Conservation (phyloP, 2,329 filamentous ascomycete species). For the Fusarium sororula region DNA sequence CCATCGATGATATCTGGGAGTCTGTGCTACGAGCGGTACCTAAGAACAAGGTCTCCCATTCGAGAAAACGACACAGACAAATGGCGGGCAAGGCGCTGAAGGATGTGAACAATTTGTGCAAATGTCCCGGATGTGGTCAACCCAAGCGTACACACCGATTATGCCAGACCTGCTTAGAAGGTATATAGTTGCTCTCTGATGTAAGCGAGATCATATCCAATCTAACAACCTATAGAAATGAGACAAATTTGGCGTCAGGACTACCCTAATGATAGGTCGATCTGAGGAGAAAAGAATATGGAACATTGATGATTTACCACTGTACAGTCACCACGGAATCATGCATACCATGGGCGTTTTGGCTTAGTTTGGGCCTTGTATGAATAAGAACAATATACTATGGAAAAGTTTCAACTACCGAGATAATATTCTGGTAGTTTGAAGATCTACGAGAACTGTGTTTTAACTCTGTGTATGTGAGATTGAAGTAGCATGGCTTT, state of each 20-base stretch:
- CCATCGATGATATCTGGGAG: slow-evolving; percentile 86
- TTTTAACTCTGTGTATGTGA: neutral
- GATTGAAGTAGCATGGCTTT: neutral
- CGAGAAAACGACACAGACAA: slow-evolving; percentile 91
- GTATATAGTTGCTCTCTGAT: slow-evolving; percentile 56
- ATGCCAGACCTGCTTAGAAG: slow-evolving; percentile 85
- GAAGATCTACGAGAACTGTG: neutral
- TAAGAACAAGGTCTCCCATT: slow-evolving; percentile 98
- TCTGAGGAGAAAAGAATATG: slow-evolving; percentile 37
- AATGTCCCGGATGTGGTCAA: slow-evolving; percentile 88
- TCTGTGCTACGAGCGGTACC: slow-evolving; percentile 90
- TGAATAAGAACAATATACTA: slow-evolving; percentile 36
- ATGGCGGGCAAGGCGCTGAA: slow-evolving; percentile 96
- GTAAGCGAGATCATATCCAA: neutral
- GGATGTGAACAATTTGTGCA: slow-evolving; percentile 87
- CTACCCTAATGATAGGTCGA: slow-evolving; percentile 47
- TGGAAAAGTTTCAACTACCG: neutral
- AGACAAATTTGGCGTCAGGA: slow-evolving; percentile 55
- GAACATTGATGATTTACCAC: slow-evolving; percentile 33
- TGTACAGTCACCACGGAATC: slow-evolving; percentile 45
- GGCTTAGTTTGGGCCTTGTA: slow-evolving; percentile 45
- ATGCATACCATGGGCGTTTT: slow-evolving; percentile 49
- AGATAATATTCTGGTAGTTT: neutral
- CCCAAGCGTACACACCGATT: slow-evolving; percentile 88
- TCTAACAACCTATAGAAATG: slow-evolving; percentile 51